These are phyloP conservation scores for Aureobasidium sp. DNA, from an alignment of 2,329 filamentous ascomycete species.

Conservation along the genomic window DNA sequence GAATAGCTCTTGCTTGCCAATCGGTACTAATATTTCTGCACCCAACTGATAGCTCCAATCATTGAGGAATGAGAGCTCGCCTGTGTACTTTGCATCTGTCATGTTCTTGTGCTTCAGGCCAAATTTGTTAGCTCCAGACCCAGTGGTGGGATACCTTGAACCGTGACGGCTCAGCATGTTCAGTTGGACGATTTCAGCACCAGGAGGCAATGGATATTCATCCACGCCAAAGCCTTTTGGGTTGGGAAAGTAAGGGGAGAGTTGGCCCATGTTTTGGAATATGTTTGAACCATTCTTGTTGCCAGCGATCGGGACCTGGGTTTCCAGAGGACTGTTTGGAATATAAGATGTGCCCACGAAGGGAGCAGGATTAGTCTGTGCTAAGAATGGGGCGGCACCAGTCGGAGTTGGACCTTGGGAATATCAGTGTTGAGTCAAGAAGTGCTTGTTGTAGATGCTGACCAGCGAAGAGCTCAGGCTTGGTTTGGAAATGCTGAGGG, in stretches of 20 bases:
- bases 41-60: constrained; percentile 62
- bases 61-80: constrained; percentile 56
- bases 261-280: constrained; percentile 60
- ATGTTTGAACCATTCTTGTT: constrained; percentile 52
- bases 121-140: constrained; percentile 46
- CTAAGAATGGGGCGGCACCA: constrained; percentile 59
- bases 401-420: constrained; percentile 56
- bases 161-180: constrained; percentile 68
- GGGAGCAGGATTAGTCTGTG: constrained; percentile 59
- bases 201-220: constrained; percentile 59
- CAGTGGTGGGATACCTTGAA: constrained; percentile 59
- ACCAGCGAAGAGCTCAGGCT: constrained; percentile 43
- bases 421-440: neutral
- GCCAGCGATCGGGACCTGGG: constrained; percentile 56
- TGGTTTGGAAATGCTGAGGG: constrained; percentile 56
- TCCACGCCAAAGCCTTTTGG: constrained; percentile 62
- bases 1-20: constrained; percentile 64
- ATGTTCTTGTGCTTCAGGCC: constrained; percentile 50
- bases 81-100: constrained; percentile 47
- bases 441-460: neutral
- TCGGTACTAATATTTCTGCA: constrained; percentile 61
- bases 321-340: constrained; percentile 62
- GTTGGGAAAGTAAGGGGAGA: constrained; percentile 62
- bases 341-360: constrained; percentile 53
- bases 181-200: constrained; percentile 60